These are phyloP conservation scores for Biscogniauxia marginata DNA, from an alignment of 2,329 filamentous ascomycete species.

Conservation along the genomic window DNA sequence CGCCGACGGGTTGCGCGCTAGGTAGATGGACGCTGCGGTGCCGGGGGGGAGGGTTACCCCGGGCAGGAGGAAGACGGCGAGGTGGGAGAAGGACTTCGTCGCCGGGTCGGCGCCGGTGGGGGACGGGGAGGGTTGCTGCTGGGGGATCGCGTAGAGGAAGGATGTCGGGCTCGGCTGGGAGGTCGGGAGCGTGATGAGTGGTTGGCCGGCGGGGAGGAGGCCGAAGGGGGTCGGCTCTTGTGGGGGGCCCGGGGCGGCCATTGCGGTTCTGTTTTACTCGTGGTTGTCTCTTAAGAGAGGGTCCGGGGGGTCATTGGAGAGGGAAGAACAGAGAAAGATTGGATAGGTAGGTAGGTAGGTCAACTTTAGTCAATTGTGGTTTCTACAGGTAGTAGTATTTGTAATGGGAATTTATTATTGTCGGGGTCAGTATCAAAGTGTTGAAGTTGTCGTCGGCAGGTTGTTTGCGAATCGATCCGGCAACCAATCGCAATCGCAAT, in stretches of 20 bases:
- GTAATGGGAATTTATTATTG: too few species aligned
- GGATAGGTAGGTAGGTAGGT: too few species aligned
- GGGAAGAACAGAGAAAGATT: too few species aligned
- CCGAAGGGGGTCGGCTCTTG: constrained; percentile 56
- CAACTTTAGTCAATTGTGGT: too few species aligned
- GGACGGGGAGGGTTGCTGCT: constrained; percentile 33
- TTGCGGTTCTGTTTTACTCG: constrained; percentile 9
- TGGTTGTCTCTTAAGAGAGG: too few species aligned
- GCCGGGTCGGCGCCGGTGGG: constrained; percentile 7
- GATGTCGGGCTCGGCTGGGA: constrained; percentile 39
- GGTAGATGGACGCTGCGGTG: constrained; percentile 86
- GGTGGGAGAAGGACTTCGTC: constrained; percentile 66
- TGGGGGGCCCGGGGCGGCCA: constrained; percentile 44
- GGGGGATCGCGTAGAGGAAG: constrained; percentile 55
- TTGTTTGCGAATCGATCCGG: too few species aligned
- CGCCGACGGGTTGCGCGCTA: constrained; percentile 51
- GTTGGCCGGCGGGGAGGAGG: constrained; percentile 59
- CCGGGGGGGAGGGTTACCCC: constrained; percentile 68
- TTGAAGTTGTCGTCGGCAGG: too few species aligned
- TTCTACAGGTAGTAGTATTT: too few species aligned
- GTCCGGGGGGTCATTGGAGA: too few species aligned
- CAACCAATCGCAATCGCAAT: too few species aligned
- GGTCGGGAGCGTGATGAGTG: constrained; percentile 54
- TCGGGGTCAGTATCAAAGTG: too few species aligned
- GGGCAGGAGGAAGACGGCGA: constrained; percentile 87